These are phyloP conservation scores for Gossypium sturtianum DNA, from an alignment of 345 rosid genomes.

Conservation along the genomic window DNA sequence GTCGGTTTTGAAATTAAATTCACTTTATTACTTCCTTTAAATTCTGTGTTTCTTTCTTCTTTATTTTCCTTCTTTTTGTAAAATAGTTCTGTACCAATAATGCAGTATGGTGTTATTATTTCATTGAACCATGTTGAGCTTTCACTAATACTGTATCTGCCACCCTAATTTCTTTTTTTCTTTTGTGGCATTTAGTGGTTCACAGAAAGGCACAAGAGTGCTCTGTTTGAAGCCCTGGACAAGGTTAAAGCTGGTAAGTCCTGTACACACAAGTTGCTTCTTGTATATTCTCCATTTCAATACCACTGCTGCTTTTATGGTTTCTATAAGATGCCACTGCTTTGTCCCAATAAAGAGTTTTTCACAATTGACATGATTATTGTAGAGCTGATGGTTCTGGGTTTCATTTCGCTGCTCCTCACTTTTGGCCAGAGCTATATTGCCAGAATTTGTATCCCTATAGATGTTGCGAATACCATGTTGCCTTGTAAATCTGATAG, in stretches of 20 bases:
- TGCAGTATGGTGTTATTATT: not conserved
- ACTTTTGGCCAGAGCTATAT: slow-evolving; percentile 68
- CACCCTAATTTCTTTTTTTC: not conserved
- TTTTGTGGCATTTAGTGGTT: slow-evolving; percentile 49
- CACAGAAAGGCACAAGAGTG: slow-evolving; percentile 69
- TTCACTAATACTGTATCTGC: too few relatives aligned
- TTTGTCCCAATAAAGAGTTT: not conserved
- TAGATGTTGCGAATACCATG: slow-evolving; percentile 49
- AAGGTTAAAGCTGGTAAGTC: slow-evolving; percentile 34
- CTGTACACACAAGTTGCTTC: too few relatives aligned
- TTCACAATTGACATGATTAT: slow-evolving; percentile 3
- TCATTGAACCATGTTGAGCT: not conserved
- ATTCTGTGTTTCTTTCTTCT: not conserved
- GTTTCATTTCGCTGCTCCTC: slow-evolving; percentile 84
- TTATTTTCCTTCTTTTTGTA: not conserved
- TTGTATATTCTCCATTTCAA: too few relatives aligned
- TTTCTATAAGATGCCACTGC: not conserved
- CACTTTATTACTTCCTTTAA: not conserved
- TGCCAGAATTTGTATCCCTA: slow-evolving; percentile 57
- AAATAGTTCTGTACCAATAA: not conserved
- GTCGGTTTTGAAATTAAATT: not conserved
- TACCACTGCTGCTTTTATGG: not conserved
- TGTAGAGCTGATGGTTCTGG: slow-evolving; percentile 94
- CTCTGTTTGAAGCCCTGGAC: slow-evolving; percentile 62
- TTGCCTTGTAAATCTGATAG: slow-evolving; percentile 49